Base-by-base conservation (phyloP, 1,139 yeast genomes). In the Entelexis paramagnoliae region DNA sequence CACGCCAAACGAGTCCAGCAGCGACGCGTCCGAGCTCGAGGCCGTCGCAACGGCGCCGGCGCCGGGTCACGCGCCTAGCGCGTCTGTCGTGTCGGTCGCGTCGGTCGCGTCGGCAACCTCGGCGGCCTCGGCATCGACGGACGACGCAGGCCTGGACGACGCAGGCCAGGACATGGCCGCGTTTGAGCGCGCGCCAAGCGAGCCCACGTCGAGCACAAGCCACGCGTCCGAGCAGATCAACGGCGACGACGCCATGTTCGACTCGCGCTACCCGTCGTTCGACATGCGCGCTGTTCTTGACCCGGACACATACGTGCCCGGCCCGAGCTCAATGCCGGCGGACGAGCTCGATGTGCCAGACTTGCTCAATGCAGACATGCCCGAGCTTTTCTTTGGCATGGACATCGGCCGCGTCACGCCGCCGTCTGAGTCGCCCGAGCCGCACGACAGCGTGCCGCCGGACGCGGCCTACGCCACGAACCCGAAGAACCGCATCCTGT, bases 201-300 rank as follows among this genome's bases (percentile, higher is more conserved):
- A 22, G 24, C 24, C 4, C 6, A 17, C 35, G 8, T 32, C 35
- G 35, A 7, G 17, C 35, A 3, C 35, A 17, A 13, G 16, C 9
- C 17, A 13, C 17, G 35, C 35, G 35, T n/a, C 35, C 35, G 35
- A 32, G 35, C 16, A 14, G n/a, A 14, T 32, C 35, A 35, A 17
- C 8, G 41, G 41, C 20, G 41, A 20, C n/a, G 45, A 41, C 24
- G 14, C 45, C 11, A 28, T 22, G 8, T 42, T 42, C 20, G 46
- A 42, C 29, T 11, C 35, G 11, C n/a, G 20, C 16, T 22, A 14
- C 20, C 36, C 46, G 7, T 20, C 46, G 28, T 42, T 42, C 20
- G 46, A 42, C 29, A 17, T 42, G 28, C 46, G 46, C 29, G 46
- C 46, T 20, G 46, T 32, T 3, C 35, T 42, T 8, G 46, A 42